Evolutionary conservation across 805 yeast genomes (phyloP), one percentile per base, ranked within the genome.

Genomic region (Candida tammaniensis): DNA sequence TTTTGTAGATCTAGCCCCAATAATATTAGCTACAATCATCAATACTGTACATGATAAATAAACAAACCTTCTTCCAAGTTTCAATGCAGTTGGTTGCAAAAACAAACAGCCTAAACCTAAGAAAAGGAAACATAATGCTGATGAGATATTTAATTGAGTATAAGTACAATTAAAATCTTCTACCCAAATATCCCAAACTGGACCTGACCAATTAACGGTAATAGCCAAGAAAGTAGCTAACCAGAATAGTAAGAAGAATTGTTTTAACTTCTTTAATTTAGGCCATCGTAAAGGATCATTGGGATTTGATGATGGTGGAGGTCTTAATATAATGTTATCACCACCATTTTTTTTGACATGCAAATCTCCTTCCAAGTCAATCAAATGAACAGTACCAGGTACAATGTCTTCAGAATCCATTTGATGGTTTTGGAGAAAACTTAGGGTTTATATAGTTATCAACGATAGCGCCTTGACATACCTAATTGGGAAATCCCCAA

Each of bases 281-380:
- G 55, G 39, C 67, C 68, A 62, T 26, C 63, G 44, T 22, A 62
- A 52, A 3, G 68, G 68, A 37, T 62, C 67, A 35, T 61, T 59
- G 21, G 52, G 47, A 38, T 61, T 51, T 24, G 49, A 42, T 26
- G 55, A 44, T 9, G 68, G 68, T 33, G 58, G 64, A 3, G 68
- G 68, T 23, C 54, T 57, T 15, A 61, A 51, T 31, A 62, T 61
- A 21, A 61, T 52, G 17, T 53, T 46, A 2, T 49, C 40, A 14
- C 49, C 41, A 5, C 46, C 41, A 15, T 43, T 47, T 24, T 53
- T 46, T 19, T 42, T 40, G 2, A 51, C 54, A 8, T 42, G 27
- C 25, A 56, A 43, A 14, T 31, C 39, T 1, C 59, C 59, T 7
- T 48, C 54, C 18, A 55, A 17, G 37, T 61, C 65, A 22, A 61